Base-by-base conservation (phyloP, 805 yeast genomes). In the Hanseniaspora singularis region DNA sequence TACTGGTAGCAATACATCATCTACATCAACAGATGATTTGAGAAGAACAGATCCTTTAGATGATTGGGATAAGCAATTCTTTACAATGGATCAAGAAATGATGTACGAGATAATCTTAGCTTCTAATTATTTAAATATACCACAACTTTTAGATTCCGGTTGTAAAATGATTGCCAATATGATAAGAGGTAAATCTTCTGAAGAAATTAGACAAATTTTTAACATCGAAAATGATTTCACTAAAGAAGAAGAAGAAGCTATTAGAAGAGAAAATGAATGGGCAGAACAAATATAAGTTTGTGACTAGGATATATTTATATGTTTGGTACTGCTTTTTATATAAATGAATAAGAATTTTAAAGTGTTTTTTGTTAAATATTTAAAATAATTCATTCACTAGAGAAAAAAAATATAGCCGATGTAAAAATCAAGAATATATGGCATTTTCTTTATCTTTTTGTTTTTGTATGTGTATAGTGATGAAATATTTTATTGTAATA, bases 51-150 rank as follows among this genome's bases (percentile, higher is more conserved):
- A 87, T 2, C 96, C 95, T 3, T 86, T 89, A 43, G 89, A 82
- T 51, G 87, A 87, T 39, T 89, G 97, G 97, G 97, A 89, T 65
- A 83, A 84, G 63, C 85, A 83, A 63, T 89, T 88, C 63, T 73
- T 89, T 56, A 83, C 84, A 59, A 96, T 89, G 32, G 97, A 89
- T 64, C 97, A 81, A 59, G 89, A 81, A 55, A 81, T 81, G 88
- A 69, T 81, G 49, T 81, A 81, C 54, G 92, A 81, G 57, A 81
- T 81, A 57, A 79, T 81, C 49, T 65, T 79, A 49, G 89, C 89
- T n/a, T 85, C 89, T 16, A 81, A 81, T 61, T 81, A 80, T 59
- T 65, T 81, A 57, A 81, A 81, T 59, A 81, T 81, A 56, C 74
- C 79, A 53, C 88, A 87, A 2, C 65, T 81, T 52, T 66, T 81